Conservation (phyloP, 139 green algal genomes). For the Monoraphidium neglectum region DNA sequence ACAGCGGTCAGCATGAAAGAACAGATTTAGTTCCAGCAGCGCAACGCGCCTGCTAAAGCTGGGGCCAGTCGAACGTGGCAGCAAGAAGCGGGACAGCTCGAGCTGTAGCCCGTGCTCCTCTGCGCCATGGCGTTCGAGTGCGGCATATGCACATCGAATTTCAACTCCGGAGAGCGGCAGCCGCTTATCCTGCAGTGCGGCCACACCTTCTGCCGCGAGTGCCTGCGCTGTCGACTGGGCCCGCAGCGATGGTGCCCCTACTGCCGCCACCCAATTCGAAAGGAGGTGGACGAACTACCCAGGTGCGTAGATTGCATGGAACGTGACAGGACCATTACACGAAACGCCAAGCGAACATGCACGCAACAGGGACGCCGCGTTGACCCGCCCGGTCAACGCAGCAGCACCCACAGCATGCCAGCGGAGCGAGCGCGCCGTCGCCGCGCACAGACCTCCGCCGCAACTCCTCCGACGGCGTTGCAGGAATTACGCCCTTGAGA, state of each 20-base stretch:
- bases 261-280: conserved; percentile 29
- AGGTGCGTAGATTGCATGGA: conserved; percentile 9
- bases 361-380: too few relatives aligned
- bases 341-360: too few relatives aligned
- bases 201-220: conserved; percentile 23
- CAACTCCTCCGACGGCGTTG: not conserved
- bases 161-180: conserved; percentile 13
- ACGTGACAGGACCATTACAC: too few relatives aligned
- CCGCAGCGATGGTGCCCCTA: conserved; percentile 26
- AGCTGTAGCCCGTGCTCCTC: too few relatives aligned
- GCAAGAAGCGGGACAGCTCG: too few relatives aligned
- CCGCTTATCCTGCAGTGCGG: conserved; percentile 29
- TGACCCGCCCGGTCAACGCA: too few relatives aligned
- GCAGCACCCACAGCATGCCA: too few relatives aligned
- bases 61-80: too few relatives aligned
- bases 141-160: conserved; percentile 29
- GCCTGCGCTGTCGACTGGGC: conserved; percentile 24
- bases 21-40: not conserved
- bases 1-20: too few relatives aligned
- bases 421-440: too few relatives aligned
- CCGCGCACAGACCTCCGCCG: too few relatives aligned
- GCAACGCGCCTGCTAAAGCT: too few relatives aligned
- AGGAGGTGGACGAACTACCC: conserved; percentile 27
- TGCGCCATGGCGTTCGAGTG: conserved; percentile 29
- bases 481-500: conserved; percentile 36